A percentile compares a stretch with the other conserved stretches of the same genome.
These are phyloP conservation scores for Phylloporus sp. DNA, from an alignment of 768 basidiomycete species.

Conservation along the genomic window DNA sequence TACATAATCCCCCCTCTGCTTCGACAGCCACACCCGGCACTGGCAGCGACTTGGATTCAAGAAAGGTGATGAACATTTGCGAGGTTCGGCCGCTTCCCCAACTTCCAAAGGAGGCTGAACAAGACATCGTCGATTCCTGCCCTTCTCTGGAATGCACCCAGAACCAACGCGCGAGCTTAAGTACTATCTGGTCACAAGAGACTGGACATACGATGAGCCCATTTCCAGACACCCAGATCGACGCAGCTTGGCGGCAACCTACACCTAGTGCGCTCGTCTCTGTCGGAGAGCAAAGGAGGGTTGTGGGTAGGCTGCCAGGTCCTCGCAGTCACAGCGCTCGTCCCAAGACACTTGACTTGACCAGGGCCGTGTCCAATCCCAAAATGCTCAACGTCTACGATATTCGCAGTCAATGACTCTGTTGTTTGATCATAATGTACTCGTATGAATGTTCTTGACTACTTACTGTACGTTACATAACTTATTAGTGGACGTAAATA, in stretches of 20 bases:
- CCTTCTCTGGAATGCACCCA: not conserved
- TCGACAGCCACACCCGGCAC: not conserved
- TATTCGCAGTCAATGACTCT: not conserved
- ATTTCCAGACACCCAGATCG: conserved; percentile 1
- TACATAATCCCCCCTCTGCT: not conserved
- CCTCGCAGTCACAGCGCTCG: not conserved
- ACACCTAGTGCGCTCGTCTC: not conserved
- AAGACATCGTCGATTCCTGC: not conserved
- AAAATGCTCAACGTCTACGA: conserved; percentile 1
- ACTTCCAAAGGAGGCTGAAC: conserved; percentile 2
- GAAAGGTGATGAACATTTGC: not conserved
- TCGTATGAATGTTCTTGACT: too few species aligned
- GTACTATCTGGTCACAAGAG: conserved; percentile 34
- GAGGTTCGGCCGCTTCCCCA: conserved; percentile 10
- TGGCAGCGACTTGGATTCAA: conserved; percentile 5
- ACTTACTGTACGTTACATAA: too few species aligned
- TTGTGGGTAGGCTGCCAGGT: not conserved
- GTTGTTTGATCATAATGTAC: conserved; percentile 3
- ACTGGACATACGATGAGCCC: conserved; percentile 37
- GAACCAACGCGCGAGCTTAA: conserved; percentile 13
- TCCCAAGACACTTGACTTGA: not conserved
- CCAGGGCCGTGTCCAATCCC: not conserved
- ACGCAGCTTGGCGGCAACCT: not conserved
- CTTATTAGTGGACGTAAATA: too few species aligned
- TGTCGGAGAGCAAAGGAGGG: not conserved